Conservation (phyloP, 2,329 filamentous ascomycete genomes). For the Coniochaeta sp. region DNA sequence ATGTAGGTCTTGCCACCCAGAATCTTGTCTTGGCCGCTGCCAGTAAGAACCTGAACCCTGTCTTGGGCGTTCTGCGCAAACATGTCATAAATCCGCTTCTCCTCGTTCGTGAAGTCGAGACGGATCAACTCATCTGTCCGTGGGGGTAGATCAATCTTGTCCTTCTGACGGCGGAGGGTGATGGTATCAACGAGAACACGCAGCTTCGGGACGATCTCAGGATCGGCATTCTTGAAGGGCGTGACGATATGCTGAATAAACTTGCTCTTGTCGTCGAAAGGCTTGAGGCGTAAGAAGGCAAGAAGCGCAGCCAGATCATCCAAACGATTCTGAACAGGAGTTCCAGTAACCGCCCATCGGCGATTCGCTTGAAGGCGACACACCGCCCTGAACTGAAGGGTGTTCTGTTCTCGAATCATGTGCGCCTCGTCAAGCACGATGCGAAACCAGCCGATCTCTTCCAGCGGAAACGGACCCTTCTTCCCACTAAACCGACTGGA, state of each 20-base stretch:
- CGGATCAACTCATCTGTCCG: slow-evolving; percentile 65
- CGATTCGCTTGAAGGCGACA: slow-evolving; percentile 71
- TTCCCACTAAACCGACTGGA: slow-evolving; percentile 55
- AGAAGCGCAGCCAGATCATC: slow-evolving; percentile 85
- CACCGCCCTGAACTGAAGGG: slow-evolving; percentile 77
- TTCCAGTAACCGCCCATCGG: slow-evolving; percentile 96
- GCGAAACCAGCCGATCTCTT: slow-evolving; percentile 83
- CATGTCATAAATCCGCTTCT: slow-evolving; percentile 72
- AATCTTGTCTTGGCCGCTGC: slow-evolving; percentile 52
- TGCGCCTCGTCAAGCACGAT: slow-evolving; percentile 94
- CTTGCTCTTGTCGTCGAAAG: slow-evolving; percentile 70
- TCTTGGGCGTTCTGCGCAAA: slow-evolving; percentile 77
- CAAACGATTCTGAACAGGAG: slow-evolving; percentile 87
- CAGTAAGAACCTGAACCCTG: slow-evolving; percentile 67
- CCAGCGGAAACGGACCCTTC: slow-evolving; percentile 55
- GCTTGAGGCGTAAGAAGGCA: slow-evolving; percentile 74
- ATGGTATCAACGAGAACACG: slow-evolving; percentile 91
- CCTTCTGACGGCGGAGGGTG: slow-evolving; percentile 83
- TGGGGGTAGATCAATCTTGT: slow-evolving; percentile 75
- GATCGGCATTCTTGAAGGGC: slow-evolving; percentile 81
- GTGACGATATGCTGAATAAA: slow-evolving; percentile 76
- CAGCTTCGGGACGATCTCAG: slow-evolving; percentile 75
- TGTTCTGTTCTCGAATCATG: slow-evolving; percentile 79
- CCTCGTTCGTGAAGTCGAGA: slow-evolving; percentile 68
- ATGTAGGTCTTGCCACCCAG: slow-evolving; percentile 85